Conservation (phyloP, 805 yeast genomes). For the Monosporozyma aerobia region DNA sequence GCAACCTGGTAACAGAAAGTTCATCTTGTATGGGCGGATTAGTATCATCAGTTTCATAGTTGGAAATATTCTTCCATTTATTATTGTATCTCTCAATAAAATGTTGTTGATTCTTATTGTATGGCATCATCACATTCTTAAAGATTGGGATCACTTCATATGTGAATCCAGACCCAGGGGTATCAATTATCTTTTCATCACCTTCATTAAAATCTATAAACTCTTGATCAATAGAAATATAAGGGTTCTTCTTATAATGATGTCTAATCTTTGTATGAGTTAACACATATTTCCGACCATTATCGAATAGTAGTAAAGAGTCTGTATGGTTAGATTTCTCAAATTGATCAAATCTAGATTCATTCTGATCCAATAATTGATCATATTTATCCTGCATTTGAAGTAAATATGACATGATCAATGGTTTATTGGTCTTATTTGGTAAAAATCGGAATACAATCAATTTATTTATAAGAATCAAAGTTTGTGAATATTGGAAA, state of each 20-base stretch:
- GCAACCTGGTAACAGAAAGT: neutral
- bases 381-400: neutral
- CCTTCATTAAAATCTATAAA: neutral
- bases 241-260: neutral
- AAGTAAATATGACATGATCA: neutral
- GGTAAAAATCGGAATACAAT: neutral
- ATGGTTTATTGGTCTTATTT: neutral
- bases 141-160: neutral
- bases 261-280: neutral
- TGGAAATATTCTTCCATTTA: slow-evolving; percentile 3
- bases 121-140: slow-evolving; percentile 1
- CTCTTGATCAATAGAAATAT: neutral
- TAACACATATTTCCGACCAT: neutral
- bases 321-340: neutral
- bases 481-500: neutral
- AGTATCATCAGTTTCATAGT: neutral
- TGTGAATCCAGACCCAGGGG: neutral
- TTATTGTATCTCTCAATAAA: neutral
- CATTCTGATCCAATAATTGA: neutral
- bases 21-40: neutral
- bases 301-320: neutral
- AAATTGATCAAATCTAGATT: neutral
- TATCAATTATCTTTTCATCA: neutral
- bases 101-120: neutral
- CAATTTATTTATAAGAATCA: neutral